Evolutionary conservation across 768 basidiomycete species (phyloP).

Genomic region (Termitomyces heimii): DNA sequence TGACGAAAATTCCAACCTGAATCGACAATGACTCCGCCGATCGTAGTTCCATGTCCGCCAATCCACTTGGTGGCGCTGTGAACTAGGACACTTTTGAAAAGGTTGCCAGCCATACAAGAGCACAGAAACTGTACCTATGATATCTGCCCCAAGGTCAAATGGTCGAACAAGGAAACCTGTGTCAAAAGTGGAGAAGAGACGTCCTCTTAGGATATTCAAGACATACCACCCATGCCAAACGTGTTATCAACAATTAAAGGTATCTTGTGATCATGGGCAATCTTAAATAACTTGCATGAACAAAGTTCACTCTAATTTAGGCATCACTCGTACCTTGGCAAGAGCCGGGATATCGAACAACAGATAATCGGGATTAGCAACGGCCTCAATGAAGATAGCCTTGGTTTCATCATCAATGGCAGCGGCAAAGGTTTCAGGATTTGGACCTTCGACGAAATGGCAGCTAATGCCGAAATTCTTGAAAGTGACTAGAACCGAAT

Average conservation of each 20-base stretch:
- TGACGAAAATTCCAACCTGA: constrained; percentile 33
- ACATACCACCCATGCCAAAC: constrained; percentile 61
- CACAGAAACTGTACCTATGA: constrained; percentile 38
- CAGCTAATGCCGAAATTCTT: constrained; percentile 62
- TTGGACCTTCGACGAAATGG: constrained; percentile 53
- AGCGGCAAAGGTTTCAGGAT: constrained; percentile 52
- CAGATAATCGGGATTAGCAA: constrained; percentile 74
- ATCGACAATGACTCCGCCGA: constrained; percentile 72
- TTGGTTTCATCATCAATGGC: constrained; percentile 78
- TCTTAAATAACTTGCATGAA: constrained; percentile 23
- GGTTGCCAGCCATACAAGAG: too few species aligned
- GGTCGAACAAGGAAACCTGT: constrained; percentile 60
- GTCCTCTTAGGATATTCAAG: neutral
- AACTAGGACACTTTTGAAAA: constrained; percentile 25
- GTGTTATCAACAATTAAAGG: constrained; percentile 82
- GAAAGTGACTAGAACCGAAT: constrained; percentile 42
- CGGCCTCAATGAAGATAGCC: constrained; percentile 69
- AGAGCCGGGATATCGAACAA: constrained; percentile 64
- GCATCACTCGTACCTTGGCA: constrained; percentile 43
- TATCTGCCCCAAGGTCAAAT: constrained; percentile 72
- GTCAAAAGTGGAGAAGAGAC: constrained; percentile 11
- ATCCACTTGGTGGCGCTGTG: constrained; percentile 87
- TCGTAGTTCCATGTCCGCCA: constrained; percentile 74
- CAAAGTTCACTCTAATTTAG: neutral
- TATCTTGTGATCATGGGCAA: constrained; percentile 67